Evolutionary conservation across 2,329 filamentous ascomycete species (phyloP).

Genomic region (Xylaria sp.): DNA sequence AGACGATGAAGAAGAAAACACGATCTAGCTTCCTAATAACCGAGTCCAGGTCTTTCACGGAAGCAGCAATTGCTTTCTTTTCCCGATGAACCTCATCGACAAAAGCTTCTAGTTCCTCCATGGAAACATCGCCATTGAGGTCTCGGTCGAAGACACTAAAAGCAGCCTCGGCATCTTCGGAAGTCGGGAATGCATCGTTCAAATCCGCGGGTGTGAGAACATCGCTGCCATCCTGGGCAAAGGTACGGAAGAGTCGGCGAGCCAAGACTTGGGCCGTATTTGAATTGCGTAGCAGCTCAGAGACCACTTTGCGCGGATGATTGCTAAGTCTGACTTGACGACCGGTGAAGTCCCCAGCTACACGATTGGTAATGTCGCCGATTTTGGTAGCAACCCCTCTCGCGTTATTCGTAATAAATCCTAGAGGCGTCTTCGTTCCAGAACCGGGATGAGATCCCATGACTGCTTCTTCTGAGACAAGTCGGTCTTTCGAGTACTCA

Average conservation of each 20-base stretch:
- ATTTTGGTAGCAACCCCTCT: conserved; percentile 81
- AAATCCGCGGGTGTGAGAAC: conserved; percentile 83
- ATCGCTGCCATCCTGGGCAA: conserved; percentile 78
- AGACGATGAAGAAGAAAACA: conserved; percentile 87
- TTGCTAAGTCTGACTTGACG: conserved; percentile 72
- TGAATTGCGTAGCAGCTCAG: conserved; percentile 79
- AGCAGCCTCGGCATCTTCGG: conserved; percentile 88
- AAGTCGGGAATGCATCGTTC: conserved; percentile 78
- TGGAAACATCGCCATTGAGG: conserved; percentile 94
- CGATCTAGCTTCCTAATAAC: conserved; percentile 91
- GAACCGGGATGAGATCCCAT: conserved; percentile 61
- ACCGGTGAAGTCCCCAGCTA: conserved; percentile 93
- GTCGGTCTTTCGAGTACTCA: conserved; percentile 80
- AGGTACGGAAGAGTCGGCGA: conserved; percentile 87
- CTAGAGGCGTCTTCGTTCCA: conserved; percentile 79
- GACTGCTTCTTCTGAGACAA: conserved; percentile 64
- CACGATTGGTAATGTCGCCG: conserved; percentile 78
- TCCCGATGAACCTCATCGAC: conserved; percentile 95
- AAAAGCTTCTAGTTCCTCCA: conserved; percentile 92
- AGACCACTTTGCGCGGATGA: conserved; percentile 85
- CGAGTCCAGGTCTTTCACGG: conserved; percentile 92
- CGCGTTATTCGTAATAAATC: conserved; percentile 78
- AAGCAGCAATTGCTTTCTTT: conserved; percentile 94
- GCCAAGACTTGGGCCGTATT: conserved; percentile 84
- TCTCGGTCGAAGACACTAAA: conserved; percentile 97